Evolutionary conservation across 208 protist genomes (phyloP), one percentile per base, ranked within the genome.

Genomic region (Crithidia expoeki): DNA sequence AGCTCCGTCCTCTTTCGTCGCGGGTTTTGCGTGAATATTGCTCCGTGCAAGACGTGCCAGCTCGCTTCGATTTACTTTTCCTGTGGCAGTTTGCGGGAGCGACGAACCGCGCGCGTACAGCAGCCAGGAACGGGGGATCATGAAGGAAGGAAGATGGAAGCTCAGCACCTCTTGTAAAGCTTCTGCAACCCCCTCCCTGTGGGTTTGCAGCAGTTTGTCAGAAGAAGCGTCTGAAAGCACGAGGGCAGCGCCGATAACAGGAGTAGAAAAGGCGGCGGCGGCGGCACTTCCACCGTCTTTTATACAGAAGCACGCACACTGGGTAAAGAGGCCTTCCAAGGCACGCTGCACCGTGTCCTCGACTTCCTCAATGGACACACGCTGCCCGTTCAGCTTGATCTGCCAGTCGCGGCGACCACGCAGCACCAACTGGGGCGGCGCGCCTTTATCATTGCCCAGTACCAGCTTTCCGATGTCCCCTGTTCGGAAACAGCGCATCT

Each of bases 301-400:
- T 16, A 68, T n/a, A 49, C 76, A 80, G 51, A 81, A 90, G 68
- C 79, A 86, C 33, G 70, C 61, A 17, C 59, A 68, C 30, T 71
- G 64, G 10, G 38, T 50, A 44, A 30, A 38, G 17, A 77, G 19
- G 16, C 63, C 63, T 33, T 47, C 71, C 42, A 76, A 63, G 2
- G 49, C 46, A 2, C 46, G 46, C 52, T 53, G 62, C 28, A 88
- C 76, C 10, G 64, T 61, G 6, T 72, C 47, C 56, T 90, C 82
- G 40, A 90, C 79, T 68, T 87, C 85, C 68, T 87, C 85, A 23
- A 90, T 57, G 6, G 79, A 59, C 23, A 85, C 80, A 6, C 85
- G 85, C 63, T 88, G 81, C 19, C 82, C 85, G 55, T 80, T 85
- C 38, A 90, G 17, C 60, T 90, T 90, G 4, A 90, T 62, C 50